Conservation (phyloP, 2,329 filamentous ascomycete species). For the Fusarium xyrophilum region DNA sequence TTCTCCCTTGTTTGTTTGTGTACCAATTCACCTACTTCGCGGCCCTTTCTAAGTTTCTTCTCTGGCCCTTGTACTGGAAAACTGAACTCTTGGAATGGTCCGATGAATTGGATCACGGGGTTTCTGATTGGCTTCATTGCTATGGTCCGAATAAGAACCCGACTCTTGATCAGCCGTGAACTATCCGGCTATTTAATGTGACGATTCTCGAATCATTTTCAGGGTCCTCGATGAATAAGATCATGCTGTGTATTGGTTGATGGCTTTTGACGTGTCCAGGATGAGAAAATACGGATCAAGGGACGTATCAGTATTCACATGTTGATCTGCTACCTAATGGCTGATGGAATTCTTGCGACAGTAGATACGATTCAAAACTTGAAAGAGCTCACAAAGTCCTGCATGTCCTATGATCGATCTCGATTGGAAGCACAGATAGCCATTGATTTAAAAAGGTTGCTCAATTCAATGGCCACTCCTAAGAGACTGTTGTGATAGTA, state of each 20-base stretch:
- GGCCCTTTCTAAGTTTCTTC: constrained; percentile 5
- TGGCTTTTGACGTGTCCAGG: constrained; percentile 4
- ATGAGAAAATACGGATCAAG: background rate
- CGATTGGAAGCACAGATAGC: background rate
- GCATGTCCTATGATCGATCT: background rate
- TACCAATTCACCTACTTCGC: background rate
- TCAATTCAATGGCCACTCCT: background rate
- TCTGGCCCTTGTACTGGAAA: background rate
- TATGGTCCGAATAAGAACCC: constrained; percentile 40
- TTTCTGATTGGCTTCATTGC: constrained; percentile 21
- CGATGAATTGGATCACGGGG: constrained; percentile 27
- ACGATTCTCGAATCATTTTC: constrained; percentile 37
- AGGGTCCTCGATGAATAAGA: constrained; percentile 41
- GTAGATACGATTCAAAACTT: background rate
- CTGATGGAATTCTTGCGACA: background rate
- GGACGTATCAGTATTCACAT: constrained; percentile 22
- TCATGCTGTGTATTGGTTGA: constrained; percentile 37
- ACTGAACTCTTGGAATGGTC: constrained; percentile 27
- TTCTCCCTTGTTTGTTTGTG: background rate
- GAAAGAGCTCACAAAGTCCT: background rate
- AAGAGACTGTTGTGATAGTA: background rate
- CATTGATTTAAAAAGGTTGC: background rate
- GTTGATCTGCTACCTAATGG: background rate
- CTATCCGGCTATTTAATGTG: constrained; percentile 20
- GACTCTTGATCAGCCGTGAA: constrained; percentile 26